Evolutionary conservation across 768 basidiomycete genomes (phyloP), one percentile per base, ranked within the genome.

Genomic region (Suillus ampliporus): DNA sequence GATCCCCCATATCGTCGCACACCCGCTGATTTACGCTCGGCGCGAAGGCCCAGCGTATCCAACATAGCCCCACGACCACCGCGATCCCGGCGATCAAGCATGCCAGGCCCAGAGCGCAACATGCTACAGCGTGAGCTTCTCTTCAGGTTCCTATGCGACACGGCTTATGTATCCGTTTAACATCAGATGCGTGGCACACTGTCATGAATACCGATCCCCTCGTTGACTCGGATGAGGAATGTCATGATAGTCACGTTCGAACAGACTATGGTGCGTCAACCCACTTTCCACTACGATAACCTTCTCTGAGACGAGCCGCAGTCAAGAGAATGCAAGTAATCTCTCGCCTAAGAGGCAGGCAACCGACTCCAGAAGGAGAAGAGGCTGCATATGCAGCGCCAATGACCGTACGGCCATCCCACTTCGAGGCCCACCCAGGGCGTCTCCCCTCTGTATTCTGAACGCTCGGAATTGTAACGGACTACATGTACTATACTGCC

Each of bases 141-240:
- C 31, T 46, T 50, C 50, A 37, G 40, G 23, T 52, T 62, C 5
- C 47, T 34, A 58, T 60, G 28, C 19, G 35, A 56, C 23, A 2
- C 23, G 15, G 17, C 61, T 31, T 28, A 43, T 37, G 11, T 58
- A 11, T 5, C 37, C 48, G 57, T 41, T 47, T 50, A 58, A 64
- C 65, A 44, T 47, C 69, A 93, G 91, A 92, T 70, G 87, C 91
- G 17, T 92, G 89, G 89, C 85, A 90, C 68, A 80, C 84, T 17
- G 80, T 88, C 61, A 83, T 80, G 58, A 85, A 83, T 35, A 84
- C 85, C 41, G 91, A 93, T 69, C 88, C 91, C n/a, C 77, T 92
- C 34, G 75, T 81, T 56, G 90, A 92, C 73, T 92, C 91, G 34
- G 91, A 92, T 63, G 89, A 90, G 47, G 89, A 90, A 69, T 76